A percentile compares a stretch with the other conserved stretches of the same genome.
Conservation (phyloP, 2,329 filamentous ascomycete genomes). For the Didymosphaeria variabile region DNA sequence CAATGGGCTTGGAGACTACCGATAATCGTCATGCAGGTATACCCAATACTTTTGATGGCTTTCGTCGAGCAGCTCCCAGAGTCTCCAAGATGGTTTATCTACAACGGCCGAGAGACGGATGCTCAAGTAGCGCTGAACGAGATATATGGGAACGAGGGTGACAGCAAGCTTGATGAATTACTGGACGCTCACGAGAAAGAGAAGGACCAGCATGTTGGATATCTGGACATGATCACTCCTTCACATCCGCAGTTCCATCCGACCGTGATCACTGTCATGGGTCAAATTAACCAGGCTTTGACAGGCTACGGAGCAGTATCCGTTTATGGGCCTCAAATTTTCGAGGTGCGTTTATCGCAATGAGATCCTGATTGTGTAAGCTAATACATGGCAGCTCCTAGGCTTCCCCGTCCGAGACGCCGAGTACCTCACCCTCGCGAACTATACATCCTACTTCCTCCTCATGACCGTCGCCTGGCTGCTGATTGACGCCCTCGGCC, state of each 20-base stretch:
- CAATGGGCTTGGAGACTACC: slow-evolving; percentile 71
- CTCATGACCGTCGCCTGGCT: slow-evolving; percentile 71
- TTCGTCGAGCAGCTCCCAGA: slow-evolving; percentile 65
- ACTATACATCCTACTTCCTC: slow-evolving; percentile 68
- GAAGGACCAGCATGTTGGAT: slow-evolving; percentile 57
- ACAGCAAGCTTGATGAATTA: slow-evolving; percentile 61
- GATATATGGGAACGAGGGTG: slow-evolving; percentile 62
- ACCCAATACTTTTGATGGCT: slow-evolving; percentile 63
- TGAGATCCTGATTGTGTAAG: slow-evolving; percentile 21
- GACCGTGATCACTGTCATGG: slow-evolving; percentile 69
- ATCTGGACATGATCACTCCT: slow-evolving; percentile 67
- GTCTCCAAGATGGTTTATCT: slow-evolving; percentile 66
- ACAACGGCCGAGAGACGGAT: slow-evolving; percentile 59
- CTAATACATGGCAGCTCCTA: slow-evolving; percentile 67
- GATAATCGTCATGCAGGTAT: slow-evolving; percentile 69
- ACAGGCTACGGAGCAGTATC: slow-evolving; percentile 68
- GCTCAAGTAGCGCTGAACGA: slow-evolving; percentile 59
- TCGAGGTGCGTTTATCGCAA: slow-evolving; percentile 51
- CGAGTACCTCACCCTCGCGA: slow-evolving; percentile 67
- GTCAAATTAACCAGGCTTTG: slow-evolving; percentile 68
- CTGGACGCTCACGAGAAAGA: slow-evolving; percentile 62
- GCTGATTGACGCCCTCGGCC: slow-evolving; percentile 65
- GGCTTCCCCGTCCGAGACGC: slow-evolving; percentile 62
- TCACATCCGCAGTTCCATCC: slow-evolving; percentile 66
- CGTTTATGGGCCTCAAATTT: slow-evolving; percentile 71